These are phyloP conservation scores for Ophiostoma piceae DNA, from an alignment of 2,329 filamentous ascomycete genomes.

Conservation along the genomic window DNA sequence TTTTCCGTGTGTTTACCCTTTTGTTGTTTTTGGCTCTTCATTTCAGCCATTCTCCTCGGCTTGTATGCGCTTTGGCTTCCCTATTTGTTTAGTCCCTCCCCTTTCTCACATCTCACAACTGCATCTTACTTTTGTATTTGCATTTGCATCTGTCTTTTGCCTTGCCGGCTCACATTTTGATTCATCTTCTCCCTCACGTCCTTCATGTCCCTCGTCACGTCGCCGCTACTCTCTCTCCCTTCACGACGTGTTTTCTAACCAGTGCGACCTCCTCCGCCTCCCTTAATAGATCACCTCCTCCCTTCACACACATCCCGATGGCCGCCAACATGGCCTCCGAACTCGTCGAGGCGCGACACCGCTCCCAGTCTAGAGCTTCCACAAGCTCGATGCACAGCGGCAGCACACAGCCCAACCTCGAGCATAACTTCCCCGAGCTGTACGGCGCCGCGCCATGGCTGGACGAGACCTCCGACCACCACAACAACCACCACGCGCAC, in stretches of 20 bases:
- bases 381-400: constrained; percentile 54
- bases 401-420: constrained; percentile 48
- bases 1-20: constrained; percentile 6
- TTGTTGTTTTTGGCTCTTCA: background rate
- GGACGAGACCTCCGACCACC: constrained; percentile 38
- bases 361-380: constrained; percentile 51
- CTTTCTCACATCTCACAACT: constrained; percentile 7
- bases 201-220: constrained; percentile 1
- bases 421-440: constrained; percentile 44
- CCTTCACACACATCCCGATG: constrained; percentile 29
- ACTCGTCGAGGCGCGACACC: constrained; percentile 43
- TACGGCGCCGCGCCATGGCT: constrained; percentile 48
- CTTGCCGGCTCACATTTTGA: background rate
- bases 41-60: background rate
- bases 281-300: constrained; percentile 28
- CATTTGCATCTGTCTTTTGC: background rate
- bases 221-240: background rate
- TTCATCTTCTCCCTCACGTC: constrained; percentile 10
- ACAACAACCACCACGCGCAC: constrained; percentile 42
- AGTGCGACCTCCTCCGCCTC: constrained; percentile 7
- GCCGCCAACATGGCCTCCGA: constrained; percentile 26
- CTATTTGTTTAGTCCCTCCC: constrained; percentile 10
- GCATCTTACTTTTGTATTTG: background rate
- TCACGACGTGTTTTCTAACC: constrained; percentile 13
- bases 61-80: background rate